A percentile compares a stretch with the other conserved stretches of the same genome.
phyloP scores from a whole-genome alignment of 768 basidiomycete genomes.

The Russula compacta region DNA sequence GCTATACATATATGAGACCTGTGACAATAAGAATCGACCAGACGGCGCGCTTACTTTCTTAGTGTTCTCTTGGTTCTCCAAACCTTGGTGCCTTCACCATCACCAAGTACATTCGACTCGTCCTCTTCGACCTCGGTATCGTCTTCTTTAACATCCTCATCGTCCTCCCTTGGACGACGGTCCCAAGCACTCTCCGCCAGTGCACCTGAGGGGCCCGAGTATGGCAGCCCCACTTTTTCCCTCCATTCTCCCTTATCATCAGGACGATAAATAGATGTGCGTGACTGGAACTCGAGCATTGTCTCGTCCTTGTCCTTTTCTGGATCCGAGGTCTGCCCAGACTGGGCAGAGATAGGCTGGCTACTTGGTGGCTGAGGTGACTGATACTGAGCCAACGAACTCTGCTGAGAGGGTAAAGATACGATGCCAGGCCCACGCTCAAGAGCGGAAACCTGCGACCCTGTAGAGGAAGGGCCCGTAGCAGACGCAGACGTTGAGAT shows the following conservation, averaged over 20 bases:
- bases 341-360: conserved; percentile 25
- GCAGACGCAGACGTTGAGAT: conserved; percentile 40
- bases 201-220: conserved; percentile 47
- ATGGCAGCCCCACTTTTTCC: conserved; percentile 60
- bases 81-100: conserved; percentile 59
- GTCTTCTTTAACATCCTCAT: conserved; percentile 61
- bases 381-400: conserved; percentile 22
- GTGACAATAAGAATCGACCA: conserved; percentile 1
- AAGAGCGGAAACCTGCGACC: conserved; percentile 33
- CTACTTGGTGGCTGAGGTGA: conserved; percentile 23
- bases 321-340: conserved; percentile 22
- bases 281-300: conserved; percentile 39
- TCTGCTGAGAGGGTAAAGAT: conserved; percentile 25
- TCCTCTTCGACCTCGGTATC: conserved; percentile 63
- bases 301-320: conserved; percentile 38
- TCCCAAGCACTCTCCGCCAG: conserved; percentile 41
- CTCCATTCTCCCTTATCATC: conserved; percentile 84
- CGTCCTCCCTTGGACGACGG: conserved; percentile 44
- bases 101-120: conserved; percentile 46
- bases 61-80: conserved; percentile 86
- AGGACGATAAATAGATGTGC: conserved; percentile 82
- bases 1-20: conserved; percentile 32
- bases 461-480: conserved; percentile 38
- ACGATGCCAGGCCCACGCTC: conserved; percentile 36
- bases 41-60: conserved; percentile 58